Conservation (phyloP, 176 grass and related monocot genomes). For the Triticum monococcum region DNA sequence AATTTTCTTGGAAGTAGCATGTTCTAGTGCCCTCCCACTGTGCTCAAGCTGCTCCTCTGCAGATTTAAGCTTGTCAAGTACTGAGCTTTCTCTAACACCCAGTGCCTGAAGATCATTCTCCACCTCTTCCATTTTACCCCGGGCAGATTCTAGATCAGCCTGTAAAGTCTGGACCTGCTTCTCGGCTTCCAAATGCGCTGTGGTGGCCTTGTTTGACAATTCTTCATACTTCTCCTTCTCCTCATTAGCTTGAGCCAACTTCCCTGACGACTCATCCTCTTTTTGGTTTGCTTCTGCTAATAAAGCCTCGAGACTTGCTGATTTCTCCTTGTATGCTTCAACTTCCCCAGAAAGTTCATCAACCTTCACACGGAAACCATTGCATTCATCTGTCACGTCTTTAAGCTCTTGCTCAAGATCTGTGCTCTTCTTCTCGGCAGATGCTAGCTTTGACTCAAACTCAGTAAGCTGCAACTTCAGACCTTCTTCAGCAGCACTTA, state of each 20-base stretch:
- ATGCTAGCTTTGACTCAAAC: slow-evolving; percentile 60
- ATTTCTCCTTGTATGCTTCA: slow-evolving; percentile 68
- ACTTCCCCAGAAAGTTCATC: slow-evolving; percentile 57
- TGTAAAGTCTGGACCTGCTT: slow-evolving; percentile 43
- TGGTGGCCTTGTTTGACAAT: slow-evolving; percentile 39
- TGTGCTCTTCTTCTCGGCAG: slow-evolving; percentile 49
- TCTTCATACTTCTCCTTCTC: slow-evolving; percentile 76
- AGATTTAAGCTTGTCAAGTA: slow-evolving; percentile 72
- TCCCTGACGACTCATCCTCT: slow-evolving; percentile 43
- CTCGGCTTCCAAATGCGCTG: slow-evolving; percentile 58
- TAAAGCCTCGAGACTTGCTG: slow-evolving; percentile 42
- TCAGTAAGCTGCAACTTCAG: slow-evolving; percentile 54
- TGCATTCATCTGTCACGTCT: slow-evolving; percentile 39
- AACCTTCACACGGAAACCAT: slow-evolving; percentile 32
- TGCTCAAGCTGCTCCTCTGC: slow-evolving; percentile 72
- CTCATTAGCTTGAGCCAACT: slow-evolving; percentile 54
- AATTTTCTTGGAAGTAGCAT: slow-evolving; percentile 70
- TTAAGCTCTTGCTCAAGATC: slow-evolving; percentile 75
- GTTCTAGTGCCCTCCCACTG: slow-evolving; percentile 60
- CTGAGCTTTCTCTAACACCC: slow-evolving; percentile 47
- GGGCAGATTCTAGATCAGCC: slow-evolving; percentile 49
- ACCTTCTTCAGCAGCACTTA: slow-evolving; percentile 53
- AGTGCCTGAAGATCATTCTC: slow-evolving; percentile 52
- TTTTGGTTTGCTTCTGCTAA: slow-evolving; percentile 51
- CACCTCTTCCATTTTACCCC: slow-evolving; percentile 50